Evolutionary conservation across 2,329 filamentous ascomycete species (phyloP).

Genomic region (Akanthomyces dipterigenus): DNA sequence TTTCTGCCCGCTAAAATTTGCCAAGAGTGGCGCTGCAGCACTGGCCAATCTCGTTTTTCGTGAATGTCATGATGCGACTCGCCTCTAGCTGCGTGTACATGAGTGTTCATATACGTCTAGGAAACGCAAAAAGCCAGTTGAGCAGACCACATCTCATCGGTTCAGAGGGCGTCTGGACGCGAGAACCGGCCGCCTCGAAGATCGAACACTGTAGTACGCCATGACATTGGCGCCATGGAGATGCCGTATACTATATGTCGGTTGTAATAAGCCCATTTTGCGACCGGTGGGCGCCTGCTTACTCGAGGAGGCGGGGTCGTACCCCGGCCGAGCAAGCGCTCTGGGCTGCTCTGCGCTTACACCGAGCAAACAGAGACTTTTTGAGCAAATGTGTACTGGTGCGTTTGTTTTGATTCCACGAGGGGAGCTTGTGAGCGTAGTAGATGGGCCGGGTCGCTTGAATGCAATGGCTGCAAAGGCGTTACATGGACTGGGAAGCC

Average conservation of each 20-base stretch:
- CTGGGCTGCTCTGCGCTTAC: slow-evolving; percentile 30
- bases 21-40: too few relatives aligned
- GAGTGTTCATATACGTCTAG: too few relatives aligned
- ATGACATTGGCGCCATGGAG: slow-evolving; percentile 46
- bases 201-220: slow-evolving; percentile 47
- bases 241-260: slow-evolving; percentile 39
- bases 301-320: slow-evolving; percentile 18
- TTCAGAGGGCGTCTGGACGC: slow-evolving; percentile 35
- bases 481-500: slow-evolving; percentile 38
- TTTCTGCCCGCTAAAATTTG: too few relatives aligned
- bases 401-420: slow-evolving; percentile 23
- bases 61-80: too few relatives aligned
- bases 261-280: slow-evolving; percentile 38
- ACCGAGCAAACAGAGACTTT: slow-evolving; percentile 30
- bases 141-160: slow-evolving; percentile 51
- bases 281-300: not conserved
- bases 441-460: slow-evolving; percentile 46
- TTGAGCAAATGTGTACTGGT: slow-evolving; percentile 25
- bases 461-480: slow-evolving; percentile 39
- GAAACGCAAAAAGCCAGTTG: slow-evolving; percentile 53
- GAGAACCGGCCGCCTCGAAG: slow-evolving; percentile 31
- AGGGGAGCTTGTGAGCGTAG: slow-evolving; percentile 37
- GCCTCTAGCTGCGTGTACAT: too few relatives aligned
- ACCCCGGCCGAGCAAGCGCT: slow-evolving; percentile 31
- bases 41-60: too few relatives aligned